These are phyloP conservation scores for Lachnellula arida DNA, from an alignment of 2,329 filamentous ascomycete species.

Conservation along the genomic window DNA sequence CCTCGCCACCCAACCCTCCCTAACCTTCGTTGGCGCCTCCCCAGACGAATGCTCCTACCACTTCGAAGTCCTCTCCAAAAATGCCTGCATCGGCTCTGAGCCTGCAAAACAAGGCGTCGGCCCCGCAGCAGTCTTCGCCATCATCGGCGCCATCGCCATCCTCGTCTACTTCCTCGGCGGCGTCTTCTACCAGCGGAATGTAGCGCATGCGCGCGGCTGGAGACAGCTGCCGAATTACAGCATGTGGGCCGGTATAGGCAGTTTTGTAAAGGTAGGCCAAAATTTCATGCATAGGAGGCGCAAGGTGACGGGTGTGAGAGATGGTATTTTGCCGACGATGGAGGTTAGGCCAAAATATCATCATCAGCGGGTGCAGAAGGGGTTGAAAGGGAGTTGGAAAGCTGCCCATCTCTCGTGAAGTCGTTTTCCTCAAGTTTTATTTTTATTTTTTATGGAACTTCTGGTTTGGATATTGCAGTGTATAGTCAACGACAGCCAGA, in stretches of 20 bases:
- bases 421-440: neutral
- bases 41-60: slow-evolving; percentile 92
- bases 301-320: slow-evolving; percentile 28
- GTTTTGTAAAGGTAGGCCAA: slow-evolving; percentile 69
- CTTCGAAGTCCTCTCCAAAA: slow-evolving; percentile 83
- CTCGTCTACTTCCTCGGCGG: slow-evolving; percentile 88
- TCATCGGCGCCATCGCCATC: slow-evolving; percentile 73
- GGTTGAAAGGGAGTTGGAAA: slow-evolving; percentile 15
- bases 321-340: slow-evolving; percentile 31
- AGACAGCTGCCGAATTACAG: slow-evolving; percentile 91
- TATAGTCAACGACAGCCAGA: neutral
- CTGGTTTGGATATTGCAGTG: neutral
- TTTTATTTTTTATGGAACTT: slow-evolving; percentile 4
- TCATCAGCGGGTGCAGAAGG: neutral
- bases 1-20: slow-evolving; percentile 57
- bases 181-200: slow-evolving; percentile 91
- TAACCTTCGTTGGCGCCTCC: slow-evolving; percentile 79
- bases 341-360: slow-evolving; percentile 22
- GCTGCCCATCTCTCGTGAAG: slow-evolving; percentile 24
- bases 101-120: slow-evolving; percentile 68
- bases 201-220: slow-evolving; percentile 93
- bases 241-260: slow-evolving; percentile 84
- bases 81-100: slow-evolving; percentile 68
- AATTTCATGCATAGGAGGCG: slow-evolving; percentile 20
- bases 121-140: slow-evolving; percentile 75